phyloP scores from a whole-genome alignment of 257 asterid species.

The Primulina eburnea region DNA sequence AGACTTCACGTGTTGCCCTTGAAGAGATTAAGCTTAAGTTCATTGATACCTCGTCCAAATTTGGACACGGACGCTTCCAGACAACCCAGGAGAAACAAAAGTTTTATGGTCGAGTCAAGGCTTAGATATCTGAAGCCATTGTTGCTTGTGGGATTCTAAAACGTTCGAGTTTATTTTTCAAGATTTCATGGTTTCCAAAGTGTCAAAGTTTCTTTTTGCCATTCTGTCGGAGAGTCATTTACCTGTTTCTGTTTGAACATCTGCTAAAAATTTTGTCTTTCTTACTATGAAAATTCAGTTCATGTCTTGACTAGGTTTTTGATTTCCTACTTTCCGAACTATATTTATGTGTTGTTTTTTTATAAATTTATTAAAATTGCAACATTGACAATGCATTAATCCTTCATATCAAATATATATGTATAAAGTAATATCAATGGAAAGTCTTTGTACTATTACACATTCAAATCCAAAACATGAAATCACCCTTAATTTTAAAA shows the following conservation, averaged over 20 bases:
- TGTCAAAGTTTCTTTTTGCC: not conserved
- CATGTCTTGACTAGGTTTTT: not conserved
- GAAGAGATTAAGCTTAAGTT: slow-evolving; percentile 64
- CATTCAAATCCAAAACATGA: no score
- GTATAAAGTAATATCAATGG: no score
- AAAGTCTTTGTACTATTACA: no score
- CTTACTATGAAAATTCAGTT: not conserved
- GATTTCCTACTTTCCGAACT: slow-evolving; percentile 2
- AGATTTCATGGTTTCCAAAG: not conserved
- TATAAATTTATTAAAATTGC: not conserved
- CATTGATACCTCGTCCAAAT: slow-evolving; percentile 57
- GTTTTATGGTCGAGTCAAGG: slow-evolving; percentile 48
- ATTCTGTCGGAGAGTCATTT: not conserved
- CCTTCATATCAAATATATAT: no score
- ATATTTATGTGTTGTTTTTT: not conserved
- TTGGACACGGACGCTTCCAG: slow-evolving; percentile 55
- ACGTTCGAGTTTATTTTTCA: not conserved
- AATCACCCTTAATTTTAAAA: no score
- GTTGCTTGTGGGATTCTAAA: slow-evolving; percentile 24
- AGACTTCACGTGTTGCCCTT: slow-evolving; percentile 63
- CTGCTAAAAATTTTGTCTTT: not conserved
- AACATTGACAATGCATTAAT: not conserved
- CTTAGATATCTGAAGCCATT: slow-evolving; percentile 17
- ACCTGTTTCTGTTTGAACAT: not conserved
- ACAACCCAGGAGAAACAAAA: slow-evolving; percentile 62